Evolutionary conservation across 169 alveolate genomes (phyloP).

Genomic region (Plasmodium gonderi): DNA sequence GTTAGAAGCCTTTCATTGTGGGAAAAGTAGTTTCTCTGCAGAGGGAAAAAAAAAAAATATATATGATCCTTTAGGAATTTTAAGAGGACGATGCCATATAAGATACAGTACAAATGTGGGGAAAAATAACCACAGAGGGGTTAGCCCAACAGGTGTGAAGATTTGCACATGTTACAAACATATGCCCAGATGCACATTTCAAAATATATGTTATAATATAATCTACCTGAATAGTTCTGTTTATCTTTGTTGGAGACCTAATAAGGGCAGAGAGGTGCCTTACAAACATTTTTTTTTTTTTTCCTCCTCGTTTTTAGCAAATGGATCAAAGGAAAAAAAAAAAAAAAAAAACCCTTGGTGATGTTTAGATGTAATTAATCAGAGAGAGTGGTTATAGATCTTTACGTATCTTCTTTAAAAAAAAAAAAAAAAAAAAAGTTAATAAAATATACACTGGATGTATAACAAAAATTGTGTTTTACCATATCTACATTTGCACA

Average conservation of each 20-base stretch:
- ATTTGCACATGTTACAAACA: neutral
- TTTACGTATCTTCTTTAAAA: slow-evolving; percentile 1
- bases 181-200: neutral
- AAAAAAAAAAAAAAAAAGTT: neutral
- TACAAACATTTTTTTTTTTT: slow-evolving; percentile 51
- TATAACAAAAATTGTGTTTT: neutral
- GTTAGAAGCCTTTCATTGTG: slow-evolving; percentile 37
- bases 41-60: neutral
- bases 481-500: neutral
- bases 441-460: neutral
- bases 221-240: slow-evolving; percentile 47
- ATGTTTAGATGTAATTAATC: neutral
- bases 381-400: neutral
- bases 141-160: no score
- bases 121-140: no score
- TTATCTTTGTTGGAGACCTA: slow-evolving; percentile 18
- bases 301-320: neutral
- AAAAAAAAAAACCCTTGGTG: neutral
- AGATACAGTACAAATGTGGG: no score
- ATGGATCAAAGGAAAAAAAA: neutral
- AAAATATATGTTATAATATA: neutral
- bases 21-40: slow-evolving; percentile 73
- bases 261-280: slow-evolving; percentile 34
- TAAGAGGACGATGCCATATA: no score
- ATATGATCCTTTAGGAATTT: no score